These are phyloP conservation scores for Phtheirospermum japonicum DNA, from an alignment of 257 asterid species.

Conservation along the genomic window DNA sequence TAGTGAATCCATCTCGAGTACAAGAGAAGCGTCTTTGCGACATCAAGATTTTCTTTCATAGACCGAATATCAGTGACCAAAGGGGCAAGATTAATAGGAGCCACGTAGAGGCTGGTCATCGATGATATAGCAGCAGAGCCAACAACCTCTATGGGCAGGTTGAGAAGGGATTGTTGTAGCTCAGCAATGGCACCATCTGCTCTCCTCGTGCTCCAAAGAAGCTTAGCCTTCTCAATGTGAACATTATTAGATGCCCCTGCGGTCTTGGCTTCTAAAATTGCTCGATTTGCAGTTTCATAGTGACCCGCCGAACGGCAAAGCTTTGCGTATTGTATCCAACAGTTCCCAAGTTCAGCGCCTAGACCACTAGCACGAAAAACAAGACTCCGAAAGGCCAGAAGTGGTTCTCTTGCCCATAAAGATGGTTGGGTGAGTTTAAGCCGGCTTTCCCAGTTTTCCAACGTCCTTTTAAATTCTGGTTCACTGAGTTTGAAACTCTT, in stretches of 20 bases:
- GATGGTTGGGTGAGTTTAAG: slow-evolving; percentile 92
- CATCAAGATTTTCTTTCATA: slow-evolving; percentile 55
- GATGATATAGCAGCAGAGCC: slow-evolving; percentile 88
- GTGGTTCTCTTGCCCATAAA: slow-evolving; percentile 98
- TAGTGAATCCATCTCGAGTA: slow-evolving; percentile 95
- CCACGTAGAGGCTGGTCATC: slow-evolving; percentile 78
- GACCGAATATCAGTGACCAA: slow-evolving; percentile 51
- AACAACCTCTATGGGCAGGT: slow-evolving; percentile 80
- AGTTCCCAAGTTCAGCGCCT: slow-evolving; percentile 71
- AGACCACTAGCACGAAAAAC: slow-evolving; percentile 82
- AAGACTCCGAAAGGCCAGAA: slow-evolving; percentile 88
- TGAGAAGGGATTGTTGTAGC: slow-evolving; percentile 90
- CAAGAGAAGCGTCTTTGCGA: slow-evolving; percentile 90
- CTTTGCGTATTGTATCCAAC: slow-evolving; percentile 96
- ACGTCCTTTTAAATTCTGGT: slow-evolving; percentile 55
- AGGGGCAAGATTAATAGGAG: slow-evolving; percentile 76
- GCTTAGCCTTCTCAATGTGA: slow-evolving; percentile 97
- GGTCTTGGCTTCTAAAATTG: slow-evolving; percentile 88
- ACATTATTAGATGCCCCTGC: slow-evolving; percentile 79
- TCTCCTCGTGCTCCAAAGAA: slow-evolving; percentile 89
- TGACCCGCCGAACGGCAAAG: slow-evolving; percentile 98
- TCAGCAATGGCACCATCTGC: slow-evolving; percentile 98
- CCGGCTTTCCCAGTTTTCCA: slow-evolving; percentile 87
- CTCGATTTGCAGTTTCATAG: slow-evolving; percentile 92
- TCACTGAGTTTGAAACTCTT: slow-evolving; percentile 57